A percentile compares a stretch with the other conserved stretches of the same genome.
Conservation (phyloP, 371 early-diverging fungal species). For the Smittium culicis region DNA sequence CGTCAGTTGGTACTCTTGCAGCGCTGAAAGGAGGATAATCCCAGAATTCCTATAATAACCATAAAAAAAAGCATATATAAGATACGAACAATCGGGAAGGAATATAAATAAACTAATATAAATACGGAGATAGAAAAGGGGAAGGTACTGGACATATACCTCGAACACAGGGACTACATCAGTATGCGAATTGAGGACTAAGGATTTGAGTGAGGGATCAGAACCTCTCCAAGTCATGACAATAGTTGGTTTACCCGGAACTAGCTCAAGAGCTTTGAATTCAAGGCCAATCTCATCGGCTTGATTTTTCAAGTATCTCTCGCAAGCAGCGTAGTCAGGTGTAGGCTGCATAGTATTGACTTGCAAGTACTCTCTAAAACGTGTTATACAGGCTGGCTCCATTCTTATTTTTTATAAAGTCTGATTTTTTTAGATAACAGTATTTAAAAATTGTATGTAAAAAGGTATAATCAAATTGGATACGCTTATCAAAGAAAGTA, state of each 20-base stretch:
- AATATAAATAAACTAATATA: not conserved
- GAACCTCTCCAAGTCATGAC: slow-evolving; percentile 49
- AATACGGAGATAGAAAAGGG: not conserved
- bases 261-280: slow-evolving; percentile 28
- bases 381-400: slow-evolving; percentile 34
- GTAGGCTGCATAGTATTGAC: slow-evolving; percentile 65
- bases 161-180: slow-evolving; percentile 72
- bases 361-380: slow-evolving; percentile 59
- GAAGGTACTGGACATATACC: not conserved
- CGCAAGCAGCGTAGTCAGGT: slow-evolving; percentile 52
- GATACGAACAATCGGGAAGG: too few species aligned
- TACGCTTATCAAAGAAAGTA: too few species aligned
- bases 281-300: slow-evolving; percentile 50
- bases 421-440: too few species aligned
- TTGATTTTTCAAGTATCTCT: slow-evolving; percentile 37
- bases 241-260: slow-evolving; percentile 50
- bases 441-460: too few species aligned
- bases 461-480: too few species aligned
- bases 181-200: slow-evolving; percentile 65
- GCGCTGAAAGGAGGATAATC: slow-evolving; percentile 57
- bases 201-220: slow-evolving; percentile 36
- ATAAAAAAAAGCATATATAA: too few species aligned
- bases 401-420: too few species aligned
- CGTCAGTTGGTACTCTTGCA: slow-evolving; percentile 33
- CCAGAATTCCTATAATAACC: slow-evolving; percentile 56